Evolutionary conservation across 192 early-diverging fungal species (phyloP).

Genomic region (Radiomyces spectabilis): DNA sequence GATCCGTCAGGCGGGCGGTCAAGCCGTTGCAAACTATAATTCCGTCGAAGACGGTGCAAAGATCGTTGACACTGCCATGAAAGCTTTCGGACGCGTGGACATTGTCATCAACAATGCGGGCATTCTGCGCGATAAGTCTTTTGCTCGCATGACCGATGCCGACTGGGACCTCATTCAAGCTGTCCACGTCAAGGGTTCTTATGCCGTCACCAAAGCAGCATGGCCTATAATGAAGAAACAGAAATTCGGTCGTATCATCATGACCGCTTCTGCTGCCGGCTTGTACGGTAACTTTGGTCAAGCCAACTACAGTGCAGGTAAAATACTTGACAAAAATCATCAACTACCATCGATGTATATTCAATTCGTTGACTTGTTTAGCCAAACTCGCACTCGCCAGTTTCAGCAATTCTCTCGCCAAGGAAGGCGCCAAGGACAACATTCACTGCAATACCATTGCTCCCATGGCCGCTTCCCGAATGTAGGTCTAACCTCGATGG

Average conservation of each 20-base stretch:
- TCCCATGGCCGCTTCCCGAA: conserved; percentile 92
- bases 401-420: conserved; percentile 85
- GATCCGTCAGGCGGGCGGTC: conserved; percentile 79
- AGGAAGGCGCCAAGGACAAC: conserved; percentile 92
- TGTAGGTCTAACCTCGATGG: conserved; percentile 37
- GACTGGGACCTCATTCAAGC: conserved; percentile 94
- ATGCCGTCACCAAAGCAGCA: conserved; percentile 94
- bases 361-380: conserved; percentile 26
- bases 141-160: conserved; percentile 93
- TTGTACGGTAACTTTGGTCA: conserved; percentile 99
- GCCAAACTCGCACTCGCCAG: conserved; percentile 94
- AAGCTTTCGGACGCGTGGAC: conserved; percentile 92
- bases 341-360: no score
- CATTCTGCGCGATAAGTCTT: conserved; percentile 95
- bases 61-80: conserved; percentile 95
- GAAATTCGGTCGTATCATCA: conserved; percentile 85
- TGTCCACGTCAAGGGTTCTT: conserved; percentile 91
- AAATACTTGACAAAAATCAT: no score
- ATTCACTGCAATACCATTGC: conserved; percentile 92
- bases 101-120: conserved; percentile 98
- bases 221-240: conserved; percentile 96
- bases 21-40: conserved; percentile 95
- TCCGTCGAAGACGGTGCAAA: conserved; percentile 96
- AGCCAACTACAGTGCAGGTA: conserved; percentile 75
- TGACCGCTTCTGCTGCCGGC: conserved; percentile 94